These are phyloP conservation scores for Eucalyptus erythrocorys DNA, from an alignment of 345 rosid species.

Conservation along the genomic window DNA sequence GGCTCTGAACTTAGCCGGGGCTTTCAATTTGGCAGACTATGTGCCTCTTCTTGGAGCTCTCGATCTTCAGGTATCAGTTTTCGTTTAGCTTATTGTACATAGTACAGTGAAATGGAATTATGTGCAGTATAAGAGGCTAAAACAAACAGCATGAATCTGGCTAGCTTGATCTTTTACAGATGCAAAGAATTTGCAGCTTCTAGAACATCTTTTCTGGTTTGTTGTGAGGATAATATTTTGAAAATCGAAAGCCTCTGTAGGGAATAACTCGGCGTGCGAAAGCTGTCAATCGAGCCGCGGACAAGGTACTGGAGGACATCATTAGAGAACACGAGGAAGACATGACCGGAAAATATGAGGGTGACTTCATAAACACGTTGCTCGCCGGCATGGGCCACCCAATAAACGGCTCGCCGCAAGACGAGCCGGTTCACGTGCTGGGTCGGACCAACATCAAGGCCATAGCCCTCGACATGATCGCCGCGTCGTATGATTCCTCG, in stretches of 20 bases:
- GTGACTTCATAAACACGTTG: neutral
- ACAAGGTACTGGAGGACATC: neutral
- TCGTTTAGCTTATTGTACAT: no score
- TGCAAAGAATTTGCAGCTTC: neutral
- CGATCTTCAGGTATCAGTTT: neutral
- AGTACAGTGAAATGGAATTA: no score
- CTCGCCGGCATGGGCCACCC: neutral
- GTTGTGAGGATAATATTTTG: neutral
- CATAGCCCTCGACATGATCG: constrained; percentile 13
- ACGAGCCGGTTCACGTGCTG: neutral
- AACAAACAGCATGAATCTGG: neutral
- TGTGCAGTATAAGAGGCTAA: no score
- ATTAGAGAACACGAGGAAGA: neutral
- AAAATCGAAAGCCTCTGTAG: neutral
- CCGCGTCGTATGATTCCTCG: constrained; percentile 1
- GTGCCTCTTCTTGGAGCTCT: neutral
- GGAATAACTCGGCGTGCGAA: neutral
- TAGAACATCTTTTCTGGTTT: neutral
- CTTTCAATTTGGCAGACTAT: neutral
- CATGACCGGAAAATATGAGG: neutral
- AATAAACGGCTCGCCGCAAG: neutral
- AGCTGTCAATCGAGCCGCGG: neutral
- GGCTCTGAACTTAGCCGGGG: neutral
- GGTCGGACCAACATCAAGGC: constrained; percentile 10
- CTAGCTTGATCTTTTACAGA: neutral